Base-by-base conservation (phyloP, 2,329 filamentous ascomycete species). In the Beauveria sp. region DNA sequence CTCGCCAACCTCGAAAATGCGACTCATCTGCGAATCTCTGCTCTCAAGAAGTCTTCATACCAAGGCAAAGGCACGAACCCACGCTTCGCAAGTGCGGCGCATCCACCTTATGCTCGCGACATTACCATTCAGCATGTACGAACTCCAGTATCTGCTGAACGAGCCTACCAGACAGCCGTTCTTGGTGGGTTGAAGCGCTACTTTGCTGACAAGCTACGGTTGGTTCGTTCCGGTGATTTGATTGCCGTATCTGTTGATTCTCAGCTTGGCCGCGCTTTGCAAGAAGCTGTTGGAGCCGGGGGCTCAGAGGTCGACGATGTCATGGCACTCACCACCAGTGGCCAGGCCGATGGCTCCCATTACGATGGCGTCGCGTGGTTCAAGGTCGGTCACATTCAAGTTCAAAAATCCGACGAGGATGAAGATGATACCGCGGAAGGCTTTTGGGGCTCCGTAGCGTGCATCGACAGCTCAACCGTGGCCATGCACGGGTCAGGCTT, bases 401-500 rank as follows among this genome's bases (percentile, higher is more conserved):
- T 81, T 6, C 78, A 78, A 70, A 85, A 77, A 67, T 73, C 70
- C 67, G 86, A 78, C 67, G 79, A 69, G 68, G 78, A 83, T 8
- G 79, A 82, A n/a, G 83, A 86, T 40, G 83, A 84, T 16, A 79
- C 84, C 2, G 81, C 83, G 3, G 84, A 87, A 54, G 87, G 90
- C 58, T 78, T 87, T 9, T 99, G 95, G 95, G 91, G 91, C 43
- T 89, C 90, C 1, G 86, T 93, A 45, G 91, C 89, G 3, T 88
- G 88, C 52, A 91, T 99, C 54, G 93, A 98, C 72, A 90, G 90
- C 50, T 84, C 88, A 7, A 89, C 87, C 62, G 96, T 96, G 3
- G 89, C 91, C 63, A 93, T 98, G 81, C 90, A 93, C 62, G 92
- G 96, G 70, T 92, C 93, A 42, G 95, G 95, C 3, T 96, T 89